Conservation (phyloP, 805 yeast genomes). For the Starmerella asiatica region DNA sequence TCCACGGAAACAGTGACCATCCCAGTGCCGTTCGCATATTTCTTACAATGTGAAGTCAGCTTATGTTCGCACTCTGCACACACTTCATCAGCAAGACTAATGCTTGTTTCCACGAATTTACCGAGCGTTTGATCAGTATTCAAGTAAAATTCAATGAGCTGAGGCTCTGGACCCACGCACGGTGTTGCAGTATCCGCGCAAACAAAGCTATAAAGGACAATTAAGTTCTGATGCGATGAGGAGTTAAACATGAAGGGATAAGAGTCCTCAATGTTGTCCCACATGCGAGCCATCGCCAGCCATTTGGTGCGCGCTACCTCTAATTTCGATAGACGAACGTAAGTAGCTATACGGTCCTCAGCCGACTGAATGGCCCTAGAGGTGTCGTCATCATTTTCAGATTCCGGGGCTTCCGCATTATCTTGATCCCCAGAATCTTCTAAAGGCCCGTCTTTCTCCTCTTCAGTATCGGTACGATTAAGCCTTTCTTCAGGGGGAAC, state of each 20-base stretch:
- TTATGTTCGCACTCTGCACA: constrained; percentile 75
- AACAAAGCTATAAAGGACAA: constrained; percentile 67
- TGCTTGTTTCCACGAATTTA: constrained; percentile 67
- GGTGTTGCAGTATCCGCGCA: constrained; percentile 78
- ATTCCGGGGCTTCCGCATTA: constrained; percentile 1
- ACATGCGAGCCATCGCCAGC: constrained; percentile 39
- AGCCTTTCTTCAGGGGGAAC: not conserved
- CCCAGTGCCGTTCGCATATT: constrained; percentile 80
- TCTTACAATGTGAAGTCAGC: constrained; percentile 60
- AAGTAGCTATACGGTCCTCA: constrained; percentile 28
- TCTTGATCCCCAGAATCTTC: constrained; percentile 11
- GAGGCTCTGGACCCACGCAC: constrained; percentile 80
- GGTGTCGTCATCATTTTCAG: not conserved
- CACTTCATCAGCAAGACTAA: constrained; percentile 46
- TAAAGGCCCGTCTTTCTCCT: constrained; percentile 36
- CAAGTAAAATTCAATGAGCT: constrained; percentile 74
- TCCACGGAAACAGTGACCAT: constrained; percentile 69
- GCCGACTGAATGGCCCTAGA: not conserved
- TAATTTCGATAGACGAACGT: constrained; percentile 23
- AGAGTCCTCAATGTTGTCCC: constrained; percentile 49
- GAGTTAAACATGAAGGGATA: constrained; percentile 53
- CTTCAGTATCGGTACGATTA: not conserved
- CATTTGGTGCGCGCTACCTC: constrained; percentile 26
- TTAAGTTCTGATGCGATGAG: constrained; percentile 61
- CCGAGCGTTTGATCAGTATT: constrained; percentile 87